Evolutionary conservation across 106 monocot species (phyloP).

Genomic region (Allium sativum): DNA sequence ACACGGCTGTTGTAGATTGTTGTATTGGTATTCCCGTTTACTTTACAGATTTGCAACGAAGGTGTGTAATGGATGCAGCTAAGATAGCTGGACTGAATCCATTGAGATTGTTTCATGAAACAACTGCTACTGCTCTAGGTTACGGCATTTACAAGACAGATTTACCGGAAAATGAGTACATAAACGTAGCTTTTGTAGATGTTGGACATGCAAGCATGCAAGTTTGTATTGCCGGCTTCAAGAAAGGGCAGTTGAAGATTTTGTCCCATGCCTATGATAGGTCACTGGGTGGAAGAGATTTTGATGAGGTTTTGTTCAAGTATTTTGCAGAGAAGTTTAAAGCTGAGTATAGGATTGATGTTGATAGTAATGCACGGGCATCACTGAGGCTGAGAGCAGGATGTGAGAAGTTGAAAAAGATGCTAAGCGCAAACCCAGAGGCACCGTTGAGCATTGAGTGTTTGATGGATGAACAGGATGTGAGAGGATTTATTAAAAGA

Average conservation of each 20-base stretch:
- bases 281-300: conserved; percentile 78
- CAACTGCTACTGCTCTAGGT: conserved; percentile 56
- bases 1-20: conserved; percentile 60
- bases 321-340: conserved; percentile 70
- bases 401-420: conserved; percentile 78
- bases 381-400: conserved; percentile 51
- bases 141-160: conserved; percentile 82
- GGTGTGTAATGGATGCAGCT: conserved; percentile 68
- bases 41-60: conserved; percentile 76
- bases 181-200: conserved; percentile 71
- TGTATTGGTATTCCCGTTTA: conserved; percentile 81
- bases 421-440: conserved; percentile 77
- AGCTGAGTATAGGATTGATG: conserved; percentile 62
- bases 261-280: conserved; percentile 47
- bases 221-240: conserved; percentile 57
- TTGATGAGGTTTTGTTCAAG: conserved; percentile 66
- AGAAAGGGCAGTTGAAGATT: conserved; percentile 54
- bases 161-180: conserved; percentile 42
- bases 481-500: conserved; percentile 54
- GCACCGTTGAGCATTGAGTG: conserved; percentile 76
- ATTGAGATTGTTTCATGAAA: conserved; percentile 70
- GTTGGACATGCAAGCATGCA: conserved; percentile 82
- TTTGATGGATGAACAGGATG: conserved; percentile 88
- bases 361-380: conserved; percentile 56
- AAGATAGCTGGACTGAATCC: conserved; percentile 67